phyloP scores from a whole-genome alignment of 257 asterid species.

The Capsicum rhomboideum region DNA sequence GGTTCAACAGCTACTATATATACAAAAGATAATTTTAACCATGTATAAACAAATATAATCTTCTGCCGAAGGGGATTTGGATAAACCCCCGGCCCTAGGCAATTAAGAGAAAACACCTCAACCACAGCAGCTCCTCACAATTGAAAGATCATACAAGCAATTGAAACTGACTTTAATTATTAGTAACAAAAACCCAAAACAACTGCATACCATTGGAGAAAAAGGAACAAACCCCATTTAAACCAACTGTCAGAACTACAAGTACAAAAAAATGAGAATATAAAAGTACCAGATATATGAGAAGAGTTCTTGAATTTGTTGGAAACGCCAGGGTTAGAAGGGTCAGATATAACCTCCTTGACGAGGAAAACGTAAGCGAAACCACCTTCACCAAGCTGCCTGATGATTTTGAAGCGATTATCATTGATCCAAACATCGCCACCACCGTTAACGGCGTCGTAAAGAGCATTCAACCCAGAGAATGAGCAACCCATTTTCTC shows the following conservation, averaged over 20 bases:
- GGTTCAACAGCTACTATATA: too few relatives aligned
- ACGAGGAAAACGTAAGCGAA: conserved; percentile 90
- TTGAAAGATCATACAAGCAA: background rate
- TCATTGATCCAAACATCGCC: conserved; percentile 99
- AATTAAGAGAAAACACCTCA: background rate
- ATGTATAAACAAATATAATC: too few relatives aligned
- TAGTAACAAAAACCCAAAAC: background rate
- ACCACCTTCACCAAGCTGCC: conserved; percentile 99
- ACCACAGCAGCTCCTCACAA: background rate
- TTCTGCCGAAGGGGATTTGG: too few relatives aligned
- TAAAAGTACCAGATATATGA: conserved; percentile 61
- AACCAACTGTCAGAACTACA: conserved; percentile 18
- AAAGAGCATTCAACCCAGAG: conserved; percentile 88
- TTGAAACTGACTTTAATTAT: background rate
- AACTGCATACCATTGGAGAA: background rate
- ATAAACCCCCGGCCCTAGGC: too few relatives aligned
- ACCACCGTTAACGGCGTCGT: conserved; percentile 75
- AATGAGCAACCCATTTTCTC: conserved; percentile 84
- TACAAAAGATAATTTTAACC: too few relatives aligned
- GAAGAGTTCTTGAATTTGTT: conserved; percentile 70
- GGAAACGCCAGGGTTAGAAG: conserved; percentile 60
- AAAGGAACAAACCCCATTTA: background rate
- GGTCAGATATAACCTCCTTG: conserved; percentile 72
- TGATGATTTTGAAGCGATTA: conserved; percentile 71
- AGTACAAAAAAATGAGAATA: background rate